A percentile compares a stretch with the other conserved stretches of the same genome.
These are phyloP conservation scores for Paecilomyces variotii DNA, from an alignment of 2,329 filamentous ascomycete genomes.

Conservation along the genomic window DNA sequence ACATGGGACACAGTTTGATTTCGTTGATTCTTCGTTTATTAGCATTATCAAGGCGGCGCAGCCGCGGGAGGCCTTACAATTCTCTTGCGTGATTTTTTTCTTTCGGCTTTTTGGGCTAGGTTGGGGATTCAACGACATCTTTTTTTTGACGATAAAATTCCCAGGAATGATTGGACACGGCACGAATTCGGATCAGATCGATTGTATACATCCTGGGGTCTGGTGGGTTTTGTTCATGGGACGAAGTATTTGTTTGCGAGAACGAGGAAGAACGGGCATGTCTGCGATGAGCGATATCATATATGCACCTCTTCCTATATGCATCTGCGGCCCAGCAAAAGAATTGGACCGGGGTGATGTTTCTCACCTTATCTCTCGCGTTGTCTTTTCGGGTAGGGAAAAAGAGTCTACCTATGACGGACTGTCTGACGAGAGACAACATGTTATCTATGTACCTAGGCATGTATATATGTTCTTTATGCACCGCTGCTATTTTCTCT, in stretches of 20 bases:
- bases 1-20: slow-evolving; percentile 7
- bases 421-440: not conserved
- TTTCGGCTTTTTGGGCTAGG: not conserved
- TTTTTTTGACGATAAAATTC: not conserved
- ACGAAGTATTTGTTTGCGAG: not conserved
- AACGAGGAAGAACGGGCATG: not conserved
- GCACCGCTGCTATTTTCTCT: not conserved
- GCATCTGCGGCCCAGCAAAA: not conserved
- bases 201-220: not conserved
- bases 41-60: slow-evolving; percentile 3
- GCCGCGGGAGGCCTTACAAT: not conserved
- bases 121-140: not conserved
- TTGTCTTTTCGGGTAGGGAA: not conserved
- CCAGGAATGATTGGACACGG: not conserved
- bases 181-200: not conserved
- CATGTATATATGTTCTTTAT: not conserved
- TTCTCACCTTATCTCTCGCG: not conserved
- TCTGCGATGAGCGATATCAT: not conserved
- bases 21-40: slow-evolving; percentile 4
- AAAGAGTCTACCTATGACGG: not conserved
- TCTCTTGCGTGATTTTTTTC: not conserved
- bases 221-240: not conserved
- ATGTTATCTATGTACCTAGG: not conserved
- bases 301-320: not conserved
- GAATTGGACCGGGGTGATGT: not conserved